Conservation (phyloP, 202 grass and related monocot genomes). For the Cymbopogon flexuosus region DNA sequence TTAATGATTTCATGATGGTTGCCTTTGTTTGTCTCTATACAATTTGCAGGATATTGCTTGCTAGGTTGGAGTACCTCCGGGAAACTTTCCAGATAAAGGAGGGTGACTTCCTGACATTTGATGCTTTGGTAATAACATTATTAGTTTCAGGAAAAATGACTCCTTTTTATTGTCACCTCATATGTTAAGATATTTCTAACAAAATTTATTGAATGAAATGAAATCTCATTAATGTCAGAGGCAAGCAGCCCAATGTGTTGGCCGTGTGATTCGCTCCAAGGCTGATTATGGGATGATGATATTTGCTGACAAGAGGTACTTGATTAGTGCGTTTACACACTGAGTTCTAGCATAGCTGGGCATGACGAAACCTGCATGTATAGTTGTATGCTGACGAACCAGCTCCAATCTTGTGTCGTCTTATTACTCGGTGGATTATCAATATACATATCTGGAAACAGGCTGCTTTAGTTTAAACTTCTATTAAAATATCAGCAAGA, state of each 20-base stretch:
- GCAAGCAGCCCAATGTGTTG: slow-evolving; percentile 97
- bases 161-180: not conserved
- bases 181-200: slow-evolving; percentile 7
- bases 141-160: not conserved
- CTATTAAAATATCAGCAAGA: not conserved
- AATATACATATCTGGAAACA: not conserved
- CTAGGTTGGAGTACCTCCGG: slow-evolving; percentile 95
- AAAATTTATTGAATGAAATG: slow-evolving; percentile 24
- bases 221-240: slow-evolving; percentile 45
- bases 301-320: slow-evolving; percentile 96
- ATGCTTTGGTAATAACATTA: slow-evolving; percentile 72
- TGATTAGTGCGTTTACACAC: not conserved
- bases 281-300: slow-evolving; percentile 99
- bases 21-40: not conserved
- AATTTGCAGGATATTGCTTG: slow-evolving; percentile 81
- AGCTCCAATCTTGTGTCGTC: not conserved
- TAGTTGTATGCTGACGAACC: slow-evolving; percentile 9
- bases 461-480: not conserved
- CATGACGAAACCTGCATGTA: slow-evolving; percentile 7
- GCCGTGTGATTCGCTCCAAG: slow-evolving; percentile 94
- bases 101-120: slow-evolving; percentile 96
- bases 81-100: slow-evolving; percentile 99
- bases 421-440: not conserved
- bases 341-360: not conserved
- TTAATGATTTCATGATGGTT: not conserved